phyloP scores from a whole-genome alignment of 495 filamentous ascomycete genomes.

The Aspergillus indologenus region DNA sequence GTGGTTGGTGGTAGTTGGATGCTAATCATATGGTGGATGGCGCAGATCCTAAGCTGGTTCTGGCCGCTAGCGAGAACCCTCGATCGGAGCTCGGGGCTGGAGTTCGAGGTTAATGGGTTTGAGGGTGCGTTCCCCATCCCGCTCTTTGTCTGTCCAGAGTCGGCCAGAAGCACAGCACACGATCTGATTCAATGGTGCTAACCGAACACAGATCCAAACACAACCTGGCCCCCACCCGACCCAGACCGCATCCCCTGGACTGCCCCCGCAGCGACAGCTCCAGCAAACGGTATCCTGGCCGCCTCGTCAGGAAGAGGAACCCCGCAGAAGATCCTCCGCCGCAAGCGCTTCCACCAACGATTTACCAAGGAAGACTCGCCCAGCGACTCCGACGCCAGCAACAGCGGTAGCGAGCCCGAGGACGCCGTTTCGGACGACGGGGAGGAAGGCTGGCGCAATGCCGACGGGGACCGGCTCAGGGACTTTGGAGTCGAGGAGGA shows the following conservation, averaged over 20 bases:
- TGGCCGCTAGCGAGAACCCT: slow-evolving; percentile 59
- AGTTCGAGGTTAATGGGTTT: slow-evolving; percentile 81
- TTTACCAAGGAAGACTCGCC: too few species aligned
- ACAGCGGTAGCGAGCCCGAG: slow-evolving; percentile 27
- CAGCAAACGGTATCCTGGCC: not conserved
- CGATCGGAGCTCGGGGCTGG: slow-evolving; percentile 55
- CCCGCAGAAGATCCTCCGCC: slow-evolving; percentile 35
- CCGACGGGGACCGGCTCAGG: slow-evolving; percentile 77
- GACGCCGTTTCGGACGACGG: slow-evolving; percentile 32
- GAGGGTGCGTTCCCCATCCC: slow-evolving; percentile 54
- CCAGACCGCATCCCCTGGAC: slow-evolving; percentile 70
- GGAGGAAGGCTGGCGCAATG: slow-evolving; percentile 73
- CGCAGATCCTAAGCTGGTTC: slow-evolving; percentile 55
- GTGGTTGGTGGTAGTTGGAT: too few species aligned
- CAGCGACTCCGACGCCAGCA: slow-evolving; percentile 15
- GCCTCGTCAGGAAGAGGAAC: not conserved
- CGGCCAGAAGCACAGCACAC: too few species aligned
- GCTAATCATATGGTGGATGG: not conserved
- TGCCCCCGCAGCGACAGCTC: slow-evolving; percentile 12
- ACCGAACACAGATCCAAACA: slow-evolving; percentile 38
- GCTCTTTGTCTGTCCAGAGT: not conserved
- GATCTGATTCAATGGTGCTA: not conserved
- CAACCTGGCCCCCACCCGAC: slow-evolving; percentile 85
- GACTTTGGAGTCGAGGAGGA: slow-evolving; percentile 94
- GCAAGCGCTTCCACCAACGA: slow-evolving; percentile 51